These are phyloP conservation scores for Clitopilus hobsonii DNA, from an alignment of 768 basidiomycete species.

Conservation along the genomic window DNA sequence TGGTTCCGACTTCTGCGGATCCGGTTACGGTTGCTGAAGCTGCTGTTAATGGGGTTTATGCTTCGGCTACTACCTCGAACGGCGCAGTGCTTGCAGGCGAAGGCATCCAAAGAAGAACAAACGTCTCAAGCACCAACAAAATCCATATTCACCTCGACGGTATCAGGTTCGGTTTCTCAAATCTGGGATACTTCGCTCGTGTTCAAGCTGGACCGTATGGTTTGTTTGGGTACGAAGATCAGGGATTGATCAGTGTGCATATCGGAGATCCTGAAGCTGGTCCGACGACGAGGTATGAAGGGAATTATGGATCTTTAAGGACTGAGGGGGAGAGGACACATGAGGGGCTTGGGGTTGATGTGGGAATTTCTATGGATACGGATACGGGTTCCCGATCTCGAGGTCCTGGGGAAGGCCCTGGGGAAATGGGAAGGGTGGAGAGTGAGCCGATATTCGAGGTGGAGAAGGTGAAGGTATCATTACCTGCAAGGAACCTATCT, in stretches of 20 bases:
- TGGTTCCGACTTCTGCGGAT: not conserved
- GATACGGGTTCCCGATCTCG: not conserved
- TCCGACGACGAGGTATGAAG: conserved; percentile 8
- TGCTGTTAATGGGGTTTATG: no score
- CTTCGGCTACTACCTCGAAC: not conserved
- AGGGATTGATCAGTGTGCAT: conserved; percentile 31
- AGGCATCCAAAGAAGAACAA: not conserved
- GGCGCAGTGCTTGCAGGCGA: not conserved
- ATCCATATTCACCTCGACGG: conserved; percentile 23
- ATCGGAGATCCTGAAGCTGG: conserved; percentile 17
- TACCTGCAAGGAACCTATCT: conserved; percentile 8
- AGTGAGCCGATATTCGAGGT: conserved; percentile 25
- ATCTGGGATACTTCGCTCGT: conserved; percentile 32
- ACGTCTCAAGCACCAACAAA: conserved; percentile 11
- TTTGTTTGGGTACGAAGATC: conserved; percentile 28
- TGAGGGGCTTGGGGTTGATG: conserved; percentile 5
- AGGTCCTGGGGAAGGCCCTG: not conserved
- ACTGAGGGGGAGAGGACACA: conserved; percentile 23
- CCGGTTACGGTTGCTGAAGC: not conserved
- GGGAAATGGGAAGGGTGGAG: no score
- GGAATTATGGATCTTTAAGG: conserved; percentile 19
- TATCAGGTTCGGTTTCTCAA: conserved; percentile 24
- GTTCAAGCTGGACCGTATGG: conserved; percentile 16
- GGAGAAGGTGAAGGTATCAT: conserved; percentile 20
- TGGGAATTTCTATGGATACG: conserved; percentile 1